phyloP scores from a whole-genome alignment of 306 rosid genomes.

The Quercus agrifolia region DNA sequence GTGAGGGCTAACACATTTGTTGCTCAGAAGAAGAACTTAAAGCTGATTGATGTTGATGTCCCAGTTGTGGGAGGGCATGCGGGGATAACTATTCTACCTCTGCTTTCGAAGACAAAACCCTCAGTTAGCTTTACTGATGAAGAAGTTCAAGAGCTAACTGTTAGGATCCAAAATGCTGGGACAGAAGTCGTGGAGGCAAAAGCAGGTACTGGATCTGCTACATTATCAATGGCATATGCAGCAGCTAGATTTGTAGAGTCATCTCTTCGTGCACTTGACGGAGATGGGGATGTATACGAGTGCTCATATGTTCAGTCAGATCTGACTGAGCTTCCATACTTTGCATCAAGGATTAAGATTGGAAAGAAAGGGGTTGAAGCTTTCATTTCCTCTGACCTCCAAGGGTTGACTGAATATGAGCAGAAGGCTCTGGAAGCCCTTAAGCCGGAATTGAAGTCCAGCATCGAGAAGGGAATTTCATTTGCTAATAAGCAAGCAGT shows the following conservation, averaged over 20 bases:
- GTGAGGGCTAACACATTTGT: slow-evolving; percentile 99
- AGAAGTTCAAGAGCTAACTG: slow-evolving; percentile 72
- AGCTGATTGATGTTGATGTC: slow-evolving; percentile 93
- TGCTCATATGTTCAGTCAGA: slow-evolving; percentile 81
- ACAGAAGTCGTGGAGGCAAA: slow-evolving; percentile 99
- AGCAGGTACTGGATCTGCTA: slow-evolving; percentile 98
- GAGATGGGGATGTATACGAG: slow-evolving; percentile 93
- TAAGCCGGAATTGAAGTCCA: slow-evolving; percentile 84
- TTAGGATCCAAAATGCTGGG: slow-evolving; percentile 93
- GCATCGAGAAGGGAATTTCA: slow-evolving; percentile 92
- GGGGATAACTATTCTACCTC: slow-evolving; percentile 88
- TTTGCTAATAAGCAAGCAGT: slow-evolving; percentile 77
- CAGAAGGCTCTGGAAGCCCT: slow-evolving; percentile 89
- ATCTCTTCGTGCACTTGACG: slow-evolving; percentile 89
- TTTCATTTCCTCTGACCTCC: slow-evolving; percentile 72
- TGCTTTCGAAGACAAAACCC: slow-evolving; percentile 83
- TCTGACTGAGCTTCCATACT: slow-evolving; percentile 86
- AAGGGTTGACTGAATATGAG: slow-evolving; percentile 85
- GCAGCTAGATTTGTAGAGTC: slow-evolving; percentile 98
- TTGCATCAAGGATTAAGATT: slow-evolving; percentile 91
- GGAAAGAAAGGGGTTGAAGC: slow-evolving; percentile 93
- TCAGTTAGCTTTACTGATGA: slow-evolving; percentile 66
- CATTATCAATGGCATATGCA: slow-evolving; percentile 98
- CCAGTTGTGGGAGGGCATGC: slow-evolving; percentile 98
- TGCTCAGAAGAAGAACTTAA: slow-evolving; percentile 86